phyloP scores from a whole-genome alignment of 305 asterid genomes.

The Withania somnifera region DNA sequence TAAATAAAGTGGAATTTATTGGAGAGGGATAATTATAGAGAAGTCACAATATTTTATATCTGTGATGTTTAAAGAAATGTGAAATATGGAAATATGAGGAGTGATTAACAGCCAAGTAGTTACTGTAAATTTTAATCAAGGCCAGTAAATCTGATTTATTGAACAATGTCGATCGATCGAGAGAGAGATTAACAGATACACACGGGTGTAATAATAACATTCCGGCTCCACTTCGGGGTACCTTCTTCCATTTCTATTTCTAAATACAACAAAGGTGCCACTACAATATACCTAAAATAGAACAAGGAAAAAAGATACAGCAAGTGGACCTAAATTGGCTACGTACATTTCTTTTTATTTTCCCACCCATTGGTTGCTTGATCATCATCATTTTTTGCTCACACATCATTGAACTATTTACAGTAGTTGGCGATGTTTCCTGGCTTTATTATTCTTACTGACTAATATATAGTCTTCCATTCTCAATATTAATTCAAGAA shows the following conservation, averaged over 20 bases:
- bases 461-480: neutral
- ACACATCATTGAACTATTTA: neutral
- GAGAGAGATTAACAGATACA: neutral
- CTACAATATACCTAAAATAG: neutral
- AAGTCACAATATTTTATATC: too few relatives aligned
- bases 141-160: neutral
- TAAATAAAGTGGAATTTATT: too few relatives aligned
- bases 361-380: neutral
- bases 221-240: neutral
- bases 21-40: too few relatives aligned
- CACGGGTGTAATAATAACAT: neutral
- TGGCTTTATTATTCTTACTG: neutral
- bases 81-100: too few relatives aligned
- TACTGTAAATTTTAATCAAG: neutral
- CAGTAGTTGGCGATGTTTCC: neutral
- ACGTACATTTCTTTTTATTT: neutral
- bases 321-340: neutral
- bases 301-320: neutral
- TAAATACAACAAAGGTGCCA: neutral
- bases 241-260: neutral
- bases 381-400: neutral
- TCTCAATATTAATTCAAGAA: neutral
- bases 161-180: neutral
- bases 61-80: too few relatives aligned
- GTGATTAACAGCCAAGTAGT: too few relatives aligned